Evolutionary conservation across 371 early-diverging fungal genomes (phyloP), one percentile per base, ranked within the genome.

Genomic region (Thermomucor indicae-seudaticae): DNA sequence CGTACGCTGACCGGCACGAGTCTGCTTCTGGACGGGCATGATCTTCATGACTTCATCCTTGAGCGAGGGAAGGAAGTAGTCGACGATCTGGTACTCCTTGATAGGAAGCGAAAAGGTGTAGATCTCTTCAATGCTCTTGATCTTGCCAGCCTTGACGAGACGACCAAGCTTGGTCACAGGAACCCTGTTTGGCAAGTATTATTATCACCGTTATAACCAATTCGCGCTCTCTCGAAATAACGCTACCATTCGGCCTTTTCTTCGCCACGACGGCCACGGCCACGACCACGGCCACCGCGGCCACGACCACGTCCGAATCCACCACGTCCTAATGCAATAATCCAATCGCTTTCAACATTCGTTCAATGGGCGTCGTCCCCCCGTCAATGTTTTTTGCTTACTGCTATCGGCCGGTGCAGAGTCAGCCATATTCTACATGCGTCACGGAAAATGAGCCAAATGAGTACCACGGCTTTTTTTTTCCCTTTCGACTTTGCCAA

Each of bases 1-100:
- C 64, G 98, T 97, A 61, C 96, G 91, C 83, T 99, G 98, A 83
- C 98, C 98, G 61, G 98, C 98, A 73, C 92, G 91, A 65, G 97
- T 98, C 81, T 99, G 99, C 88, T 99, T 99, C 84, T 99, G 98
- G 66, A 99, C 97, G 55, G 96, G 95, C 83, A 94, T 96, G 70
- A 96, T 93, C 84, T 93, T 93, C 88, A 98, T 93, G 58, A 98
- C 94, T 78, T 98, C 95, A 70, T 97, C 97, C 91, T 94, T 95
- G 62, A 99, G 85, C 58, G 86, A 89, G 63, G 90, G 90, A 45
- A 97, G 75, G 85, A 98, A 92, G 74, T 78, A 78, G 77, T 98
- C 98, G 57, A 99, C 89, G 53, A 99, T 95, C 80, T 97, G 97
- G 88, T 91, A 93, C 80, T 99, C 98, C 88, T 96, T 95, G 84